phyloP scores from a whole-genome alignment of 2,329 filamentous ascomycete genomes.

The Cladosporium sp. region DNA sequence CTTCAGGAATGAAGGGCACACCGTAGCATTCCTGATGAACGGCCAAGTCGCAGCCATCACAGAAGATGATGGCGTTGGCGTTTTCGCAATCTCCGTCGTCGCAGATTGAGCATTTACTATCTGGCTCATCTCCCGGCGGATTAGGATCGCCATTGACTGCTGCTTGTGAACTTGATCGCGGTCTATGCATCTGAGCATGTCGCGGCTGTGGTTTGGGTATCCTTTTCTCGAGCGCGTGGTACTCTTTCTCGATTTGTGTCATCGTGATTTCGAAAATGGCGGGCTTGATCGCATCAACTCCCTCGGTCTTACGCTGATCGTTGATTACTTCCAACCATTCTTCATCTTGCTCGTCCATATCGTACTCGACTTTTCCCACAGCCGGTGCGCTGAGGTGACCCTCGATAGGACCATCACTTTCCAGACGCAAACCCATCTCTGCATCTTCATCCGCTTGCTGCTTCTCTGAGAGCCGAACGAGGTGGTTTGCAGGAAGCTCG shows the following conservation, averaged over 20 bases:
- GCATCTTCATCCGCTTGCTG: constrained; percentile 62
- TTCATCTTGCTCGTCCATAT: constrained; percentile 99
- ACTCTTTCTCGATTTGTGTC: constrained; percentile 98
- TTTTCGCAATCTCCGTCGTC: constrained; percentile 99
- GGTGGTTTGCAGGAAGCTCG: constrained; percentile 67
- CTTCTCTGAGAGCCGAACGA: constrained; percentile 61
- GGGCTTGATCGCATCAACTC: constrained; percentile 79
- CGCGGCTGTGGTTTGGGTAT: constrained; percentile 98
- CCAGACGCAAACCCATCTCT: constrained; percentile 46
- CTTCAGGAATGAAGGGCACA: constrained; percentile 96
- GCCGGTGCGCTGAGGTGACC: constrained; percentile 45
- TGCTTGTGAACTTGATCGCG: constrained; percentile 87
- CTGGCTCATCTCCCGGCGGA: constrained; percentile 79
- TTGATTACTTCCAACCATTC: constrained; percentile 92
- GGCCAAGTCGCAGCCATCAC: constrained; percentile 93
- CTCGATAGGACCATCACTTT: constrained; percentile 55
- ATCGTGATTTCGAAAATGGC: constrained; percentile 97
- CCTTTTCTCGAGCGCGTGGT: constrained; percentile 91
- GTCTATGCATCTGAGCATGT: constrained; percentile 88
- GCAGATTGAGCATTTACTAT: constrained; percentile 96
- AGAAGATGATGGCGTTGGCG: constrained; percentile 98
- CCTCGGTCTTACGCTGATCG: constrained; percentile 65
- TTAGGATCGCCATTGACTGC: constrained; percentile 92
- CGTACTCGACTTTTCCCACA: constrained; percentile 87
- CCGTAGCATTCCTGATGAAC: constrained; percentile 99